Conservation (phyloP, 2,329 filamentous ascomycete species). For the Epichloe baconii region DNA sequence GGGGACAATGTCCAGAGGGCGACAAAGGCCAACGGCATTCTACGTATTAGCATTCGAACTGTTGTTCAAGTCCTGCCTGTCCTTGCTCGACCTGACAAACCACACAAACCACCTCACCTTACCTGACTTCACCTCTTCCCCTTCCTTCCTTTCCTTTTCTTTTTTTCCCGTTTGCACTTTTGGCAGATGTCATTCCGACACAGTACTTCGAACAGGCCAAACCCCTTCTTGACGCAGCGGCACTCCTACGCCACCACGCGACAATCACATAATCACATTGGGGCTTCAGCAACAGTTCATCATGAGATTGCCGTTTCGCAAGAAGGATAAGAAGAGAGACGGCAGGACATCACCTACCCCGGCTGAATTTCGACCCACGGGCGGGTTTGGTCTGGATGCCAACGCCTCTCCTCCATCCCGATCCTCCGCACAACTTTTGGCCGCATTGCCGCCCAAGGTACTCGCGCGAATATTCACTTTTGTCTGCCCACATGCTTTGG, state of each 20-base stretch:
- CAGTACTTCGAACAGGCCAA: not conserved
- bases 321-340: constrained; percentile 24
- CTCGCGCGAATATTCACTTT: constrained; percentile 66
- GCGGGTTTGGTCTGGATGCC: constrained; percentile 10
- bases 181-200: not conserved
- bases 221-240: no score
- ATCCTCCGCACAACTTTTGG: constrained; percentile 30
- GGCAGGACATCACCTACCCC: constrained; percentile 13
- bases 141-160: no score
- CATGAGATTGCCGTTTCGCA: constrained; percentile 25
- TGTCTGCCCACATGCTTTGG: constrained; percentile 70
- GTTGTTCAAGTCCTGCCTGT: no score
- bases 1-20: no score
- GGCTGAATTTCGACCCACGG: constrained; percentile 16
- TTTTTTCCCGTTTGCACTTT: no score
- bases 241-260: no score
- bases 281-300: not conserved
- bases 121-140: no score
- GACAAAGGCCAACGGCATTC: not conserved
- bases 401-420: constrained; percentile 24
- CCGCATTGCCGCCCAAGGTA: constrained; percentile 51
- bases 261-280: not conserved
- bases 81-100: no score
- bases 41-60: no score
- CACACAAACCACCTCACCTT: no score